These are phyloP conservation scores for Apiosordaria backusii DNA, from an alignment of 495 filamentous ascomycete genomes.

Conservation along the genomic window DNA sequence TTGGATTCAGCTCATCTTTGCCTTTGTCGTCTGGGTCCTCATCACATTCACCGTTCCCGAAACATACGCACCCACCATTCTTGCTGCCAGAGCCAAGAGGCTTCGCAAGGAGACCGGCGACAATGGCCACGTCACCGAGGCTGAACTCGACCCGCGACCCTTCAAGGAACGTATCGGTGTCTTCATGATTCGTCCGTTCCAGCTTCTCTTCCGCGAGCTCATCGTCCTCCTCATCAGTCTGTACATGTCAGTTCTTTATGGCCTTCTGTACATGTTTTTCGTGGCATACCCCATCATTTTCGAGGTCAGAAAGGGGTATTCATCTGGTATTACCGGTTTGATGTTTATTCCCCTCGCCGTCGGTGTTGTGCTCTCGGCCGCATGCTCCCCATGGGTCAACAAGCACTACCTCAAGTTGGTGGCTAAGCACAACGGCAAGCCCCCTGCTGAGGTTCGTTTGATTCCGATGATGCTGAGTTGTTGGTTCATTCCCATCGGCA, in stretches of 20 bases:
- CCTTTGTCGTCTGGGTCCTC: constrained; percentile 60
- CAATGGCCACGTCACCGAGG: constrained; percentile 62
- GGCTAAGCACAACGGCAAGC: constrained; percentile 58
- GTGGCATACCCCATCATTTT: constrained; percentile 78
- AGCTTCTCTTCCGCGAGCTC: constrained; percentile 72
- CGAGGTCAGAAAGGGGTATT: constrained; percentile 68
- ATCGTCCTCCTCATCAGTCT: constrained; percentile 75
- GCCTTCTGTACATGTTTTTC: constrained; percentile 81
- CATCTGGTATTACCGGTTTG: constrained; percentile 65
- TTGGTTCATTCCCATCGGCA: constrained; percentile 71
- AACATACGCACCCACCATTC: constrained; percentile 71
- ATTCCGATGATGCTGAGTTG: constrained; percentile 84
- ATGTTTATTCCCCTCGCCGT: constrained; percentile 78
- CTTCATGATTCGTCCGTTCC: constrained; percentile 69
- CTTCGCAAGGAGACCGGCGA: constrained; percentile 65
- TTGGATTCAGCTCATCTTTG: constrained; percentile 74
- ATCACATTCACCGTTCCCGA: constrained; percentile 80
- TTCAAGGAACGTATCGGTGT: constrained; percentile 59
- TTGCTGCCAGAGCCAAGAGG: constrained; percentile 61
- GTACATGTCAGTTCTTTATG: constrained; percentile 78
- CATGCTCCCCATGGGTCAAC: constrained; percentile 69
- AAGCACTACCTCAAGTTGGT: constrained; percentile 66
- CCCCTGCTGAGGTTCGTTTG: constrained; percentile 70
- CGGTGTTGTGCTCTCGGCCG: constrained; percentile 60
- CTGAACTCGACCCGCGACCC: constrained; percentile 66